Conservation (phyloP, 2,329 filamentous ascomycete genomes). For the Colletotrichum euphorbiae region DNA sequence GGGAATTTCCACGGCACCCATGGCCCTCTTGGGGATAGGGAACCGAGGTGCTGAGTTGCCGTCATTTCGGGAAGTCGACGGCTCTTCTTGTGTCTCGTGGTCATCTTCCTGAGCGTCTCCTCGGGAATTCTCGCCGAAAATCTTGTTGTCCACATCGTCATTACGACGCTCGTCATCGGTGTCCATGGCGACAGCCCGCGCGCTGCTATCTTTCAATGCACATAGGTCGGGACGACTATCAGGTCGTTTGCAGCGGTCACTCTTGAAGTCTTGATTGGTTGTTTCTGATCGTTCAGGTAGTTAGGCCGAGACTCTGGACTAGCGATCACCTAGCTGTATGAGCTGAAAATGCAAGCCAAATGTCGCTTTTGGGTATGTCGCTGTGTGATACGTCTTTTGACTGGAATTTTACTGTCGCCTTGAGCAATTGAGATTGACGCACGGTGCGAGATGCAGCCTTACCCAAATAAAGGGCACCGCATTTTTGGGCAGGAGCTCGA, state of each 20-base stretch:
- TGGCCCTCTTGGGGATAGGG: slow-evolving; percentile 48
- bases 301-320: slow-evolving; percentile 1
- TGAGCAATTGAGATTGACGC: slow-evolving; percentile 30
- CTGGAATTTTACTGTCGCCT: slow-evolving; percentile 28
- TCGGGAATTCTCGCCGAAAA: not conserved
- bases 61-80: not conserved
- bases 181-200: slow-evolving; percentile 28
- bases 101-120: not conserved
- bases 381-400: not conserved
- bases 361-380: not conserved
- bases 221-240: not conserved
- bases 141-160: slow-evolving; percentile 5
- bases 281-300: not conserved
- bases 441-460: slow-evolving; percentile 28
- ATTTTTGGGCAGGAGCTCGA: not conserved
- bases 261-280: slow-evolving; percentile 1
- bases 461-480: not conserved
- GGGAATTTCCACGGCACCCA: slow-evolving; percentile 57
- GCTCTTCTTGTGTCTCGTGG: not conserved
- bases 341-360: not conserved
- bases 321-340: not conserved
- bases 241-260: not conserved
- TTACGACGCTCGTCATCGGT: slow-evolving; percentile 13
- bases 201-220: not conserved
- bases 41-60: slow-evolving; percentile 44